Base-by-base conservation (phyloP, 495 filamentous ascomycete genomes). In the Corynascus novoguineensis region DNA sequence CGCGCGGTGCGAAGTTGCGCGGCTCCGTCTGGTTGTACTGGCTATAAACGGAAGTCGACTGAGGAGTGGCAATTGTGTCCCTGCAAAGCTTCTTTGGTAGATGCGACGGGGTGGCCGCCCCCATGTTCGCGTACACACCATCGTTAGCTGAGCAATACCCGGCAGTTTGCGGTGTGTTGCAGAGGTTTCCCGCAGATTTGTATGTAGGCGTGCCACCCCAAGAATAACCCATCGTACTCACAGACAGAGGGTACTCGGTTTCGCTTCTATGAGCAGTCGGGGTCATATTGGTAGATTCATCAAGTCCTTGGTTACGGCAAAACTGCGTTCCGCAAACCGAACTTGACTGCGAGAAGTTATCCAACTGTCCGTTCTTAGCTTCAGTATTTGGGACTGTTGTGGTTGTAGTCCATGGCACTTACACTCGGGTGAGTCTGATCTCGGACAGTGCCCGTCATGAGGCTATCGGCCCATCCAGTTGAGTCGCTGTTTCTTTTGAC, bases 1-100 rank as follows among this genome's bases (percentile, higher is more conserved):
- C 19, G 35, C 62, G 61, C 0, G 64, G 64, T 0, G 61, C 61
- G 22, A 64, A 67, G 46, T 61, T 60, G 5, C 60, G 57, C 0
- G 65, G 65, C 55, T 69, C 66, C 1, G 64, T 62, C 46, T 65
- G 44, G 38, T 57, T 63, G 55, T 61, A 60, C 40, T 54, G 51
- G 50, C 15, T 22, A 25, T 11, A 15, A 14, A 28, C 4, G n/a
- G 46, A n/a, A 1, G 9, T 7, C 4, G 47, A 55, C 31, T 50
- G 21, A 11, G 37, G 57, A 38, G 44, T 55, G 0, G 28, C 28
- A 19, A 40, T 37, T 11, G 21, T 17, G 31, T 50, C 53, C 38
- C 45, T 32, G 50, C 21, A 37, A 17, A 49, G 25, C 40, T 35
- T 45, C 41, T 62, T 60, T 19, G 54, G 55, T 53, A 52, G 53